Evolutionary conservation across 345 rosid species (phyloP).

Genomic region (Citrus unshiu): DNA sequence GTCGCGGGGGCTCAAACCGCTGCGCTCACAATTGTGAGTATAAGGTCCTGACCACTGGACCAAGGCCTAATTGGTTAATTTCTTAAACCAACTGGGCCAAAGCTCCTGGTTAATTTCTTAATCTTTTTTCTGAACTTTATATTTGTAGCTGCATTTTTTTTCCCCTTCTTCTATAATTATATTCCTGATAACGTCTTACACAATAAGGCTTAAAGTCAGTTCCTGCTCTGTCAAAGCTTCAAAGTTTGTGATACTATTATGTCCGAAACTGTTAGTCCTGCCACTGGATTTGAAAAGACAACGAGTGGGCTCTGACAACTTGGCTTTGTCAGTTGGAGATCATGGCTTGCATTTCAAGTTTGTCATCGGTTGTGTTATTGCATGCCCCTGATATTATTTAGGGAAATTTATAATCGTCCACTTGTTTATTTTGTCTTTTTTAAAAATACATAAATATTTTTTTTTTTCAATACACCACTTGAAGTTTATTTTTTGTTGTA

Average conservation of each 20-base stretch:
- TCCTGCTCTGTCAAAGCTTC: background rate
- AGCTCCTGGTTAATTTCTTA: too few species aligned
- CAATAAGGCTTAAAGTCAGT: background rate
- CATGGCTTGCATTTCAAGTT: slow-evolving; percentile 6
- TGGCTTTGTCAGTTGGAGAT: slow-evolving; percentile 12
- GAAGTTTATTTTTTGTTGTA: too few species aligned
- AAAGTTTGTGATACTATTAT: background rate
- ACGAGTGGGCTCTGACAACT: slow-evolving; percentile 14
- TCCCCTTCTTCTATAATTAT: background rate
- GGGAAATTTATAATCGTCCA: too few species aligned
- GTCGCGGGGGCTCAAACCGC: too few species aligned
- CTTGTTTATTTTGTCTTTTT: too few species aligned
- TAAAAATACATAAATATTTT: too few species aligned
- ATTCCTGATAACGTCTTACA: background rate
- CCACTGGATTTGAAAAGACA: slow-evolving; percentile 7
- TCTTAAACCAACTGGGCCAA: too few species aligned
- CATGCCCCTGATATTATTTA: background rate
- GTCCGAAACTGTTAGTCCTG: background rate
- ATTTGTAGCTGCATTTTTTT: background rate
- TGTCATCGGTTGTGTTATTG: background rate
- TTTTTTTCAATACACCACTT: too few species aligned
- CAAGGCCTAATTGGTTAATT: too few species aligned
- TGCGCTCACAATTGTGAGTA: too few species aligned
- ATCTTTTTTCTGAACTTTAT: background rate
- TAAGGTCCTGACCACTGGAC: too few species aligned